Percentiles rank a stretch among this genome's conserved stretches.
Conservation (phyloP, 2,329 filamentous ascomycete species). For the Trichoderma cornu-damae region DNA sequence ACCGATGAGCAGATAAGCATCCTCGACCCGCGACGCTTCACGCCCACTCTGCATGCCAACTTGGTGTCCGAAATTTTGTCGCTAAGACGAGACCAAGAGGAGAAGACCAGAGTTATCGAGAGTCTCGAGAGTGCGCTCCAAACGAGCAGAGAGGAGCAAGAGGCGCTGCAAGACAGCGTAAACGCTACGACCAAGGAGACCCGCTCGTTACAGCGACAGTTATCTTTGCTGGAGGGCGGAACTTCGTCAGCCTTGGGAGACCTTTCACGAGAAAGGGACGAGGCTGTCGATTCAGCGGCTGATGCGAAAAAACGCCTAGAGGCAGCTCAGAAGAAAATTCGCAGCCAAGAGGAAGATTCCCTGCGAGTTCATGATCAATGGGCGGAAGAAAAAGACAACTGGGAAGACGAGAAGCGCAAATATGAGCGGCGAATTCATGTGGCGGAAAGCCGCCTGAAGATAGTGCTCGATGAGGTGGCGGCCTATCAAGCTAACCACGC, state of each 20-base stretch:
- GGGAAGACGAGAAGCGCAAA: slow-evolving; percentile 77
- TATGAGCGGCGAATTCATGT: slow-evolving; percentile 82
- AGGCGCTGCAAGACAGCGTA: slow-evolving; percentile 59
- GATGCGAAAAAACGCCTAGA: slow-evolving; percentile 79
- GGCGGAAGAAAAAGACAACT: slow-evolving; percentile 76
- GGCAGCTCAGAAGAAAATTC: slow-evolving; percentile 67
- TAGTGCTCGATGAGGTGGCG: slow-evolving; percentile 80
- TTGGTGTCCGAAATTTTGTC: slow-evolving; percentile 90
- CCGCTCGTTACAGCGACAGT: slow-evolving; percentile 75
- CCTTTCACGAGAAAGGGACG: slow-evolving; percentile 78
- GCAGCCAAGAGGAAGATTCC: slow-evolving; percentile 76
- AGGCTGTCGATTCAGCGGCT: slow-evolving; percentile 64
- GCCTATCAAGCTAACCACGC: slow-evolving; percentile 56
- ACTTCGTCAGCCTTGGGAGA: slow-evolving; percentile 81
- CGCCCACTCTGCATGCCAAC: slow-evolving; percentile 89
- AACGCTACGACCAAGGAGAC: slow-evolving; percentile 66
- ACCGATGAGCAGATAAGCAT: slow-evolving; percentile 66
- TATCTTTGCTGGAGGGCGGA: slow-evolving; percentile 81
- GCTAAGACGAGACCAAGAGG: slow-evolving; percentile 82
- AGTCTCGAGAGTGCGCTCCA: slow-evolving; percentile 73
- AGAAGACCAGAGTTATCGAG: slow-evolving; percentile 82
- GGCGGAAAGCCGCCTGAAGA: slow-evolving; percentile 80
- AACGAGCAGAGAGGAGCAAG: slow-evolving; percentile 66
- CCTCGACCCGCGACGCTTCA: slow-evolving; percentile 86
- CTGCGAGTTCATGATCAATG: slow-evolving; percentile 73